Base-by-base conservation (phyloP, 2,329 filamentous ascomycete species). In the Septoria linicola region DNA sequence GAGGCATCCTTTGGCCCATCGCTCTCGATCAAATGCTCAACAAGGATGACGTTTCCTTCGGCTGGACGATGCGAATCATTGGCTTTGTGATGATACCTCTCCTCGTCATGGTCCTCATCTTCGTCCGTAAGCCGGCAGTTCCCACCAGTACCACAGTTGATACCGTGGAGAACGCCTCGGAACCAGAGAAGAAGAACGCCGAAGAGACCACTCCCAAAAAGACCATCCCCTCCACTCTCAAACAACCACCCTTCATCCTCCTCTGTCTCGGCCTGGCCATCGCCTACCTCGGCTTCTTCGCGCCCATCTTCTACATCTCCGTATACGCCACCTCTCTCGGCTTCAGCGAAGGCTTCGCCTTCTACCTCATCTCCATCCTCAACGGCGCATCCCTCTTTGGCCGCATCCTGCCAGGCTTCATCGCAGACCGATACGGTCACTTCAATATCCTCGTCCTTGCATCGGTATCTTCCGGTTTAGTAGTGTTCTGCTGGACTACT, bases 31-130 rank as follows among this genome's bases (percentile, higher is more conserved):
- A 74, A 51, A 67, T 83, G 64, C 65, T 82, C 7, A 75, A 76
- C 47, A 62, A 63, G 19, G 63, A 70, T 0, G 52, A 54, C 63
- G 53, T 82, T 4, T 76, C 79, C 2, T 82, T 81, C 47, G 74
- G 69, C 6, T 82, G 79, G 79, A 68, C 75, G 0, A 71, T 81
- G 0, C 68, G 79, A 4, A 69, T 79, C 27, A 64, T 76, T 6
- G 79, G 72, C 0, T 81, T 82, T 50, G 60, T 79, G 47, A 74
- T 78, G 52, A 54, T 79, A 1, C 71, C 70, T 0, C 50, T 77
- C 6, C 39, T 56, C 37, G 42, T 44, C 10, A 68, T 58, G 8
- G 54, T 41, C 3, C 30, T 51, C n/a, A 40, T 51, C 32, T 47
- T 39, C 39, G 34, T 44, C 16, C 49, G 37, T 13, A 45, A 30